These are phyloP conservation scores for Podospora didyma DNA, from an alignment of 495 filamentous ascomycete genomes.

Conservation along the genomic window DNA sequence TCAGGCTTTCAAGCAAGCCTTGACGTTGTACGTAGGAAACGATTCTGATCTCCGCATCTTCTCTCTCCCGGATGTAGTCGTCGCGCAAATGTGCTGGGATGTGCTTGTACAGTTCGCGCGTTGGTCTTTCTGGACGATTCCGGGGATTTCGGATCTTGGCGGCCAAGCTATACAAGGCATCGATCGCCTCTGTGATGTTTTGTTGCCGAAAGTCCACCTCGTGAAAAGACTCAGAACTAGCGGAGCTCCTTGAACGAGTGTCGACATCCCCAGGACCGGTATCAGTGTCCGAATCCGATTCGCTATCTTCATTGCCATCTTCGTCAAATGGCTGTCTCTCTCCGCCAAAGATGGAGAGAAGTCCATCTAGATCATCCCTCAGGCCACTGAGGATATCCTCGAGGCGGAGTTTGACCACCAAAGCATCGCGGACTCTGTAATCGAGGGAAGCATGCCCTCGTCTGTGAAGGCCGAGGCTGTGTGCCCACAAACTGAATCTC, in stretches of 20 bases:
- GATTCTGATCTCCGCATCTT: background rate
- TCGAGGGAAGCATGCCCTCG: slow-evolving; percentile 17
- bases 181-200: background rate
- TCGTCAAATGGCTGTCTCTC: too few relatives aligned
- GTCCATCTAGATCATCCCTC: too few relatives aligned
- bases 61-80: slow-evolving; percentile 6
- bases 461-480: slow-evolving; percentile 12
- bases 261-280: too few relatives aligned
- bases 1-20: too few relatives aligned
- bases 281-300: too few relatives aligned
- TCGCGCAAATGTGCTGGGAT: background rate
- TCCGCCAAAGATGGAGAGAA: too few relatives aligned
- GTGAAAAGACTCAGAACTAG: background rate
- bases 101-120: background rate
- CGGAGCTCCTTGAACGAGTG: background rate
- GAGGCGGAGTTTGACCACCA: slow-evolving; percentile 2
- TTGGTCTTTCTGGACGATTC: slow-evolving; percentile 1
- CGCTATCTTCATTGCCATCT: too few relatives aligned
- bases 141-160: background rate
- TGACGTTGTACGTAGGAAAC: too few relatives aligned
- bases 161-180: slow-evolving; percentile 4
- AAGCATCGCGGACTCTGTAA: slow-evolving; percentile 16
- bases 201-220: slow-evolving; percentile 7
- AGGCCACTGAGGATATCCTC: background rate
- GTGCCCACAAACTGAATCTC: slow-evolving; percentile 15